A percentile compares a stretch with the other conserved stretches of the same genome.
These are phyloP conservation scores for Entomortierella parvispora DNA, from an alignment of 192 early-diverging fungal genomes.

Conservation along the genomic window DNA sequence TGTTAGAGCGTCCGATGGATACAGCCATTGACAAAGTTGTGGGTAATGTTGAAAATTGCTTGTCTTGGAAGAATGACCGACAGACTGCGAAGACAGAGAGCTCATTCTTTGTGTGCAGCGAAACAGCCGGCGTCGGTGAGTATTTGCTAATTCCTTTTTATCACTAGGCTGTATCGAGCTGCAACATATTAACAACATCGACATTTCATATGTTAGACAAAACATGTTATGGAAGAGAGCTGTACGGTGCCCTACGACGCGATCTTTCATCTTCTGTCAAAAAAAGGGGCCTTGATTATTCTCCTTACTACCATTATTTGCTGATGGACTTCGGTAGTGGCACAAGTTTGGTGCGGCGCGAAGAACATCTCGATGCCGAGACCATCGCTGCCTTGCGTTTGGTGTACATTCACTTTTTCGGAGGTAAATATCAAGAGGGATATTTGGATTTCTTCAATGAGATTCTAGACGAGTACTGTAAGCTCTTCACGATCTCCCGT, in stretches of 20 bases:
- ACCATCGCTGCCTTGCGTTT: constrained; percentile 15
- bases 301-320: constrained; percentile 10
- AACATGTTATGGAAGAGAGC: constrained; percentile 8
- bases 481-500: too few relatives aligned
- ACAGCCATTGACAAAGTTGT: constrained; percentile 10
- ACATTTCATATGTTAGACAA: neutral
- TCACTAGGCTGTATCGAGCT: too few relatives aligned
- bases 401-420: neutral
- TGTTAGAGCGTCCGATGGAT: constrained; percentile 9
- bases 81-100: neutral
- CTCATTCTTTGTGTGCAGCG: constrained; percentile 21
- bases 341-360: neutral
- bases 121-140: constrained; percentile 15
- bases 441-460: neutral
- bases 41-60: constrained; percentile 3
- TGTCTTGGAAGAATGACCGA: constrained; percentile 6
- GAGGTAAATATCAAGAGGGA: neutral
- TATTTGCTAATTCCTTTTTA: neutral
- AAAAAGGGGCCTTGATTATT: neutral
- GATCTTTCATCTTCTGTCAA: neutral
- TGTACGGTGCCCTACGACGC: constrained; percentile 1
- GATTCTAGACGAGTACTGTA: too few relatives aligned
- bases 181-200: too few relatives aligned
- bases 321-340: constrained; percentile 1
- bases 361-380: neutral